Evolutionary conservation across 495 filamentous ascomycete species (phyloP).

Genomic region (Neurospora hispaniola): DNA sequence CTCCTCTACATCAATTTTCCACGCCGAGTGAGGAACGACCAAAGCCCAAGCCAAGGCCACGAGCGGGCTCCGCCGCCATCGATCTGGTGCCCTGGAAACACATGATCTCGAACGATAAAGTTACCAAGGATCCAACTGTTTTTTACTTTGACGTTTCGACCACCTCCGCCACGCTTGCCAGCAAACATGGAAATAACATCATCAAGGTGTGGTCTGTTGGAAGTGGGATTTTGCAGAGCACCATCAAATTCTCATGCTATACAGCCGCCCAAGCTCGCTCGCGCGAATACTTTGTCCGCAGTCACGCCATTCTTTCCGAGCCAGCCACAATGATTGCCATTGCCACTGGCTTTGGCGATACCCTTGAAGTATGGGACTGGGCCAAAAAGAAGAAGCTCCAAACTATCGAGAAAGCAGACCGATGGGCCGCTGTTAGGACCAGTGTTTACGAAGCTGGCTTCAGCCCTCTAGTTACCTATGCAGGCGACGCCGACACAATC

Average conservation of each 20-base stretch:
- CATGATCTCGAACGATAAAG: slow-evolving; percentile 15
- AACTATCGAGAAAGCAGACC: slow-evolving; percentile 22
- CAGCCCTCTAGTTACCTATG: slow-evolving; percentile 21
- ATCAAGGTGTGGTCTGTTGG: slow-evolving; percentile 27
- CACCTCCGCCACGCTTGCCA: slow-evolving; percentile 14
- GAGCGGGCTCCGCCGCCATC: slow-evolving; percentile 2
- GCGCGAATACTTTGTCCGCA: slow-evolving; percentile 29
- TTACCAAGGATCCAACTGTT: slow-evolving; percentile 18
- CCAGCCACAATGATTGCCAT: slow-evolving; percentile 23
- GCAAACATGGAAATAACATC: slow-evolving; percentile 29
- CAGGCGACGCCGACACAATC: slow-evolving; percentile 25
- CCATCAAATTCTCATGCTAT: slow-evolving; percentile 25
- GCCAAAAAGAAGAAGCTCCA: slow-evolving; percentile 25
- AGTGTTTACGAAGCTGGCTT: slow-evolving; percentile 23
- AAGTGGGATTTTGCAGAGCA: slow-evolving; percentile 17
- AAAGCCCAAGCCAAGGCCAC: slow-evolving; percentile 4
- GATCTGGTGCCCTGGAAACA: slow-evolving; percentile 19
- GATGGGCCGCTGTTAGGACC: slow-evolving; percentile 25
- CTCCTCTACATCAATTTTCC: neutral
- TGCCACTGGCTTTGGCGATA: slow-evolving; percentile 23
- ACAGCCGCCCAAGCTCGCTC: slow-evolving; percentile 23
- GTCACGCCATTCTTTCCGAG: slow-evolving; percentile 28
- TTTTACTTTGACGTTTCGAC: slow-evolving; percentile 22
- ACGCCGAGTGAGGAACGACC: neutral
- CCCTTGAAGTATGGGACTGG: slow-evolving; percentile 30